Evolutionary conservation across 2,329 filamentous ascomycete species (phyloP), one percentile per base, ranked within the genome.

Genomic region (Botrytis paeoniae): DNA sequence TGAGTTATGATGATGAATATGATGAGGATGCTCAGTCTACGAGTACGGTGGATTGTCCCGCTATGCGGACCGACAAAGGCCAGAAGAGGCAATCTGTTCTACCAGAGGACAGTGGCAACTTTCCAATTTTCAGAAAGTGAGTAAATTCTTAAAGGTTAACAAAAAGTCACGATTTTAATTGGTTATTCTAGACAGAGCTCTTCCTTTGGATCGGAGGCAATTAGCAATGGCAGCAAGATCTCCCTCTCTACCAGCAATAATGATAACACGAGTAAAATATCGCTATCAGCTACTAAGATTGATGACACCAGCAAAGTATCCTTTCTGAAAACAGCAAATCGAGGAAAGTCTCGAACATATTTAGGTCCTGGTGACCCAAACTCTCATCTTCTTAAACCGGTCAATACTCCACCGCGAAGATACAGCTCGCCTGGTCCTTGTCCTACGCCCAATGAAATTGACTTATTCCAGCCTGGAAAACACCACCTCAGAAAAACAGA

Each of bases 1-100:
- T 90, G 5, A 83, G 85, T 63, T 84, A 80, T 57, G 86, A 88
- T 54, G 80, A 83, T 51, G 78, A 80, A 16, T 81, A 82, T 64
- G 82, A 83, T 29, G 80, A 81, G 35, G 80, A 81, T 75, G 80
- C 80, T 35, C 80, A 78, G 61, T 80, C 79, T 29, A 20, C 80
- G 14, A 69, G 73, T 35, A 75, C 76, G 12, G 51, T 69, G 1
- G 63, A 72, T 20, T 69, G 62, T 61, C 22, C 51, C 29, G n/a
- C 64, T 75, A 60, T 29, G 57, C 9, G 73, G 32, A 43, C 72
- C 43, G 43, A 60, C 20, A 72, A 60, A 25, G 54, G 32, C 14
- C 66, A 68, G 48, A 72, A 69, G 51, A 68, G 62, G 60, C 70
- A 61, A 12, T 72, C 70, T 16, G 32, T 72, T 69, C 66, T 72